Percentiles rank a stretch among this genome's conserved stretches.
These are phyloP conservation scores for Sporormia fimetaria DNA, from an alignment of 495 filamentous ascomycete genomes.

Conservation along the genomic window DNA sequence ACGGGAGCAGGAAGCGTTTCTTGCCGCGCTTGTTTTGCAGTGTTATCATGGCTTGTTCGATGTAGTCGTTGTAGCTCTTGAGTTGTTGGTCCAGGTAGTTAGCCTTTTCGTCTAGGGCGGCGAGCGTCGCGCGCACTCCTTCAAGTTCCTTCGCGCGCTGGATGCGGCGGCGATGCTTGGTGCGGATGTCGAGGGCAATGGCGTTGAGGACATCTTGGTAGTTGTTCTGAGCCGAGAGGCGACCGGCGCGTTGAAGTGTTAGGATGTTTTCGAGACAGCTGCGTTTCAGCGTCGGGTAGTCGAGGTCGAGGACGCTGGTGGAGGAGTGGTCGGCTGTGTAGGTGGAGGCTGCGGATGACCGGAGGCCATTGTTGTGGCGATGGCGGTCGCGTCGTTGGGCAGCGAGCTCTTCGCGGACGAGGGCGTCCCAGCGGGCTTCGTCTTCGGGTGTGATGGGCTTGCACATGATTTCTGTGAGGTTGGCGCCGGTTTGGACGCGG, in stretches of 20 bases:
- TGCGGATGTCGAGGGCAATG: conserved; percentile 92
- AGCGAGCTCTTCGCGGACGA: conserved; percentile 74
- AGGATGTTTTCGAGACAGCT: conserved; percentile 91
- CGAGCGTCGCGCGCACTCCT: conserved; percentile 70
- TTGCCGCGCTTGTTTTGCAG: conserved; percentile 94
- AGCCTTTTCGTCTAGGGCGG: conserved; percentile 81
- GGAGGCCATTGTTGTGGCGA: conserved; percentile 45
- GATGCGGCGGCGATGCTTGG: conserved; percentile 83
- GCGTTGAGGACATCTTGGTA: conserved; percentile 96
- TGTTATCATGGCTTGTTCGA: conserved; percentile 98
- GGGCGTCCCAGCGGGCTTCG: conserved; percentile 70
- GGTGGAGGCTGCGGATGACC: conserved; percentile 50
- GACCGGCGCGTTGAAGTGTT: conserved; percentile 67
- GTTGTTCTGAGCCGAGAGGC: conserved; percentile 80
- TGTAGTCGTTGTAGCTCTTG: conserved; percentile 97
- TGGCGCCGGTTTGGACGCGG: conserved; percentile 81
- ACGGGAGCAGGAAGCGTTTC: conserved; percentile 87
- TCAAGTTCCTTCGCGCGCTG: conserved; percentile 86
- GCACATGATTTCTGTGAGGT: conserved; percentile 89
- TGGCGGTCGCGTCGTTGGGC: conserved; percentile 30
- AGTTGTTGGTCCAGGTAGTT: conserved; percentile 85
- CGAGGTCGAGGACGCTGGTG: conserved; percentile 74
- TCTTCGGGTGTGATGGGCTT: conserved; percentile 80
- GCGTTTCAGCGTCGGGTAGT: conserved; percentile 86
- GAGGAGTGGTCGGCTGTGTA: conserved; percentile 29